These are phyloP conservation scores for Darksidea phi DNA, from an alignment of 495 filamentous ascomycete species.

Conservation along the genomic window DNA sequence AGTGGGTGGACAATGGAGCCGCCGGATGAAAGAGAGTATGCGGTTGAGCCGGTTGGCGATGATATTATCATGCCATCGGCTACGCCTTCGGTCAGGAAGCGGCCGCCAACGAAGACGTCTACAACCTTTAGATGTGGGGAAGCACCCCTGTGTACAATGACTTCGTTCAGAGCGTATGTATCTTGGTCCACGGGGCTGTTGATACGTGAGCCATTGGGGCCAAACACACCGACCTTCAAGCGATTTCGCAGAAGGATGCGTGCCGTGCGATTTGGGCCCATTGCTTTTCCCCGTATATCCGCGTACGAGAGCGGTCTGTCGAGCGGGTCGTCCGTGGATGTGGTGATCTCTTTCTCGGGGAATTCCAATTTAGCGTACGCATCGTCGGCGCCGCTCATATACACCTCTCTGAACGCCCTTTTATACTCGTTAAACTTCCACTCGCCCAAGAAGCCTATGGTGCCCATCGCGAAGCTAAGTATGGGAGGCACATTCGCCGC, in stretches of 20 bases:
- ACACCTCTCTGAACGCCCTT: conserved; percentile 85
- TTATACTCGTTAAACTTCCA: conserved; percentile 94
- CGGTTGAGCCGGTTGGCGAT: conserved; percentile 91
- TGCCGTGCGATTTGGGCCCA: conserved; percentile 70
- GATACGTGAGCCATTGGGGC: conserved; percentile 22
- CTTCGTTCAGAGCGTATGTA: conserved; percentile 91
- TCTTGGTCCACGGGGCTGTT: conserved; percentile 42
- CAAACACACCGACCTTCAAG: conserved; percentile 62
- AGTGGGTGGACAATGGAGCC: conserved; percentile 95
- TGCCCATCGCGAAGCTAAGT: conserved; percentile 95
- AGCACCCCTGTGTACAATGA: conserved; percentile 86
- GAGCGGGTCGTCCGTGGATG: conserved; percentile 11
- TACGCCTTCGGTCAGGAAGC: conserved; percentile 86
- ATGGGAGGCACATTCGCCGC: conserved; percentile 80
- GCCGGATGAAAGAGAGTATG: conserved; percentile 86
- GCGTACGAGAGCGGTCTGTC: conserved; percentile 60
- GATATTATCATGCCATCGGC: conserved; percentile 93
- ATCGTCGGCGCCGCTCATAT: conserved; percentile 79
- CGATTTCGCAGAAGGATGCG: conserved; percentile 83
- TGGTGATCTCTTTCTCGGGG: conserved; percentile 13
- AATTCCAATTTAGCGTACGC: conserved; percentile 36
- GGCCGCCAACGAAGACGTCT: conserved; percentile 78
- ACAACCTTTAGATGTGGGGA: conserved; percentile 88
- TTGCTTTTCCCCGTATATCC: conserved; percentile 71
- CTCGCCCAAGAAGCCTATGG: conserved; percentile 90